Evolutionary conservation across 129 eudicot genomes (phyloP).

Genomic region (Helianthus annuus): HanXRQr2.0-SUNRISE NC_035442.2:163650565-163651064

Average conservation of each 20-base stretch:
- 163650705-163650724: slow-evolving; percentile 93
- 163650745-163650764: slow-evolving; percentile 42
- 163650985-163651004: neutral
- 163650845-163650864: neutral
- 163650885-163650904: neutral
- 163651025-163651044: neutral
- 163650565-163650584: slow-evolving; percentile 76
- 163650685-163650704: slow-evolving; percentile 79
- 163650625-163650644: slow-evolving; percentile 82
- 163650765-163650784: slow-evolving; percentile 11
- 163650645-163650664: slow-evolving; percentile 69
- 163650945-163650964: neutral
- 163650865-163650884: neutral
- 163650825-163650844: neutral
- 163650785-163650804: neutral
- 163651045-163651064: neutral
- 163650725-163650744: slow-evolving; percentile 74
- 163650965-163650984: neutral
- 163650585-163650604: slow-evolving; percentile 80
- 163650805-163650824: neutral
- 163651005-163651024: neutral
- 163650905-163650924: neutral
- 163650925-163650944: neutral
- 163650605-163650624: slow-evolving; percentile 73
- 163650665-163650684: slow-evolving; percentile 69